Conservation (phyloP, 495 filamentous ascomycete species). For the Schizothecium vesticola region DNA sequence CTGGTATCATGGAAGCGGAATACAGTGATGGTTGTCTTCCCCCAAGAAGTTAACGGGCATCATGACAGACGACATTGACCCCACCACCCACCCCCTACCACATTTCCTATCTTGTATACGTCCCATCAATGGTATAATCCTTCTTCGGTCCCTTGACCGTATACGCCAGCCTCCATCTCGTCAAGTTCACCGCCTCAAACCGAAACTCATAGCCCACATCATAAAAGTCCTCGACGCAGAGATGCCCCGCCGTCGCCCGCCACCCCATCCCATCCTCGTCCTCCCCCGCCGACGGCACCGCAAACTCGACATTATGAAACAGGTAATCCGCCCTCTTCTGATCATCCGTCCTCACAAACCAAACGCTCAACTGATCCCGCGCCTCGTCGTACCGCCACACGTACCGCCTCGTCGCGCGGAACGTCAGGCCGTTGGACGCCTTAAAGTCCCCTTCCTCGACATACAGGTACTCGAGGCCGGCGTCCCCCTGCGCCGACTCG, state of each 20-base stretch:
- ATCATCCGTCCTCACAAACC: conserved; percentile 60
- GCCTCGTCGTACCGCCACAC: conserved; percentile 54
- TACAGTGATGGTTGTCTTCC: no score
- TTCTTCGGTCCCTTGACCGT: conserved; percentile 62
- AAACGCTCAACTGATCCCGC: conserved; percentile 54
- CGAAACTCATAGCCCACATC: conserved; percentile 55
- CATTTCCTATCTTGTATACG: conserved; percentile 46
- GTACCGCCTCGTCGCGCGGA: conserved; percentile 48
- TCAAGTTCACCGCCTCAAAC: conserved; percentile 50
- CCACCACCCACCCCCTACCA: neutral
- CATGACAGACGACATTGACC: neutral
- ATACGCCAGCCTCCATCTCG: conserved; percentile 53
- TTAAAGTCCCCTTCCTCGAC: conserved; percentile 56
- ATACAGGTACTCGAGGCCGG: conserved; percentile 61
- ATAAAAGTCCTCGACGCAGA: conserved; percentile 62
- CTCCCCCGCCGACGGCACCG: conserved; percentile 3
- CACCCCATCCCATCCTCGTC: conserved; percentile 34
- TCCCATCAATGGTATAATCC: conserved; percentile 55
- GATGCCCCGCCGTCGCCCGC: conserved; percentile 54
- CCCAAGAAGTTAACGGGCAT: no score
- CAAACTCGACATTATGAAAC: conserved; percentile 55
- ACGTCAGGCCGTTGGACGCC: conserved; percentile 41
- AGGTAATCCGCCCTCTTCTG: conserved; percentile 55
- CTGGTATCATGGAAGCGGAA: no score
- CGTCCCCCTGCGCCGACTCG: conserved; percentile 30